Evolutionary conservation across 2,329 filamentous ascomycete species (phyloP).

Genomic region (Trichophaea hybrida): DNA sequence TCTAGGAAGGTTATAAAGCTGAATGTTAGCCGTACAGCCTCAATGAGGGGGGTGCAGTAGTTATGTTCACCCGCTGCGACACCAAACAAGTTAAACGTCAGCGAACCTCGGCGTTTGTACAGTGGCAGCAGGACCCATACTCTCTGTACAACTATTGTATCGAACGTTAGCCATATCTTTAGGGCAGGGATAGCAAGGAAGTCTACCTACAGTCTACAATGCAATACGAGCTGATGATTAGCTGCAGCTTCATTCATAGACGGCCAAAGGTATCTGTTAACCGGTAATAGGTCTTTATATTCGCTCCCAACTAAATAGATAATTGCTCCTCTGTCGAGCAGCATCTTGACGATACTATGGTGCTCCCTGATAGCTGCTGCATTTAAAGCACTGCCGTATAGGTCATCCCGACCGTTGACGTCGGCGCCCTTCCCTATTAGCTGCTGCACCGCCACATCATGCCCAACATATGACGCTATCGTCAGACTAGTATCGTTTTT

Average conservation of each 20-base stretch:
- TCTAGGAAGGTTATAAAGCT: background rate
- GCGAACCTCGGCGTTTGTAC: background rate
- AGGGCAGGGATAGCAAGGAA: background rate
- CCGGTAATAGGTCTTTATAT: background rate
- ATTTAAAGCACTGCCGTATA: conserved; percentile 3
- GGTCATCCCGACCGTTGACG: background rate
- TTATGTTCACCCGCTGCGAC: background rate
- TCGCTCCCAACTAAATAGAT: background rate
- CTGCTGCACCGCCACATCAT: background rate
- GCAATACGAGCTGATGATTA: background rate
- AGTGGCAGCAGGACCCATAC: background rate
- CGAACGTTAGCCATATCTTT: background rate
- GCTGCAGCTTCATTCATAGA: background rate
- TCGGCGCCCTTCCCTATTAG: background rate
- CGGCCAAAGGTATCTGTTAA: background rate
- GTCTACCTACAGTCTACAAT: background rate
- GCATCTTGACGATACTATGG: background rate
- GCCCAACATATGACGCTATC: background rate
- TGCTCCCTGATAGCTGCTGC: background rate
- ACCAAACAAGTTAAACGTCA: background rate
- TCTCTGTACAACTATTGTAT: background rate
- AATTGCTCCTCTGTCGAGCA: conserved; percentile 3
- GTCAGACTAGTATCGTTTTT: background rate
- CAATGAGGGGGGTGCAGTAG: background rate
- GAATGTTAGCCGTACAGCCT: background rate